Evolutionary conservation across 2,329 filamentous ascomycete genomes (phyloP), one percentile per base, ranked within the genome.

Genomic region (Hysterium pulicare): DNA sequence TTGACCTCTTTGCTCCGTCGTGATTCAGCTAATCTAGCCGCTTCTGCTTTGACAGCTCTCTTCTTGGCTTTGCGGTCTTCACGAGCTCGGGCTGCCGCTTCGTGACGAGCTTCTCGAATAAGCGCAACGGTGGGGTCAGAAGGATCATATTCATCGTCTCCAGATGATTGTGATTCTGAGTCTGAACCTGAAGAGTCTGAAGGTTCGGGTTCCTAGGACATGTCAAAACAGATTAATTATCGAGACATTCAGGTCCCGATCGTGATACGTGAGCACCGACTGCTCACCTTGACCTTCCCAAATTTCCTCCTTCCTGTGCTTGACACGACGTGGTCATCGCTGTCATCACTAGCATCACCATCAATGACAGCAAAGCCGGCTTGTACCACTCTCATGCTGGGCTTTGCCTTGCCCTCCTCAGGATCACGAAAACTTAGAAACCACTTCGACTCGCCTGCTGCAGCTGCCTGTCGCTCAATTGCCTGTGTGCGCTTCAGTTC

Each of bases 361-460:
- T 78, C 76, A 24, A 79, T 66, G 41, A 68, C 67, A 9, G 76
- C 75, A 62, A 75, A 83, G 15, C 80, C 78, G 44, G 77, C 75
- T 48, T 82, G 82, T 36, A 87, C 77, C 26, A 90, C 74, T 19
- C 58, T 58, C 50, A 72, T 52, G n/a, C n/a, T n/a, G n/a, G n/a
- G n/a, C n/a, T n/a, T n/a, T n/a, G n/a, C n/a, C n/a, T n/a, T n/a
- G n/a, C n/a, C n/a, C n/a, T 68, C 57, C 44, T 71, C 64, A 19
- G 62, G 55, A 40, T 74, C 67, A 36, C 71, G 70, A 40, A 80
- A 75, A 47, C 81, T 82, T 42, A 90, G 69, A 15, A 87, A 83
- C 87, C 87, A 91, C 61, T 83, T 82, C 15, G 84, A 84, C 62
- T 90, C 87, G 40, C 83, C 81, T 33, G 78, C 69, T 48, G 79